Conservation (phyloP, 345 rosid species). For the Lepidium africanum region DNA sequence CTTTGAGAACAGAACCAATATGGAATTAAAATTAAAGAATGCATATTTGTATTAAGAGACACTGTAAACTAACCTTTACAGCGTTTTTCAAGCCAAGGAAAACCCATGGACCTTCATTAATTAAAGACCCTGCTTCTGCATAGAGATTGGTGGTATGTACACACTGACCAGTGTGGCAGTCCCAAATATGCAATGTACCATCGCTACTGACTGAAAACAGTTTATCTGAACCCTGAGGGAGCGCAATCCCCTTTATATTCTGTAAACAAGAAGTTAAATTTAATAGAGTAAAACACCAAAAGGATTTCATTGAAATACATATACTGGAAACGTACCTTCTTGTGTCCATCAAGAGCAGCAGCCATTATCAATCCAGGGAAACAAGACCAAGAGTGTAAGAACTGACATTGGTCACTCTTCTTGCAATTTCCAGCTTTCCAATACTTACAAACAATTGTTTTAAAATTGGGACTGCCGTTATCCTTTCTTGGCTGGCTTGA, state of each 20-base stretch:
- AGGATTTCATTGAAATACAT: background rate
- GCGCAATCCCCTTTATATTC: constrained; percentile 44
- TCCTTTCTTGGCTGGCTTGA: background rate
- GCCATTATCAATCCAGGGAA: constrained; percentile 21
- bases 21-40: background rate
- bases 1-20: background rate
- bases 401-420: constrained; percentile 24
- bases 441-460: constrained; percentile 9
- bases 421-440: constrained; percentile 29
- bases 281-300: background rate
- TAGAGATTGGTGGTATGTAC: constrained; percentile 26
- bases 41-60: background rate
- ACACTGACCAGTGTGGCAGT: constrained; percentile 47
- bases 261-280: background rate
- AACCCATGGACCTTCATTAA: constrained; percentile 55
- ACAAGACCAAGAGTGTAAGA: constrained; percentile 26
- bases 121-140: constrained; percentile 42
- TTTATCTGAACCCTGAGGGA: constrained; percentile 46
- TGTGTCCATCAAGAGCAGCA: constrained; percentile 29
- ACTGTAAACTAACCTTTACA: constrained; percentile 36
- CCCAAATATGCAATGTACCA: constrained; percentile 44
- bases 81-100: constrained; percentile 48
- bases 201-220: constrained; percentile 51
- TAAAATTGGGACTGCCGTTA: background rate
- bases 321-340: constrained; percentile 3